A percentile compares a stretch with the other conserved stretches of the same genome.
These are phyloP conservation scores for Liquidambar formosana DNA, from an alignment of 164 flowering plant species.

Conservation along the genomic window DNA sequence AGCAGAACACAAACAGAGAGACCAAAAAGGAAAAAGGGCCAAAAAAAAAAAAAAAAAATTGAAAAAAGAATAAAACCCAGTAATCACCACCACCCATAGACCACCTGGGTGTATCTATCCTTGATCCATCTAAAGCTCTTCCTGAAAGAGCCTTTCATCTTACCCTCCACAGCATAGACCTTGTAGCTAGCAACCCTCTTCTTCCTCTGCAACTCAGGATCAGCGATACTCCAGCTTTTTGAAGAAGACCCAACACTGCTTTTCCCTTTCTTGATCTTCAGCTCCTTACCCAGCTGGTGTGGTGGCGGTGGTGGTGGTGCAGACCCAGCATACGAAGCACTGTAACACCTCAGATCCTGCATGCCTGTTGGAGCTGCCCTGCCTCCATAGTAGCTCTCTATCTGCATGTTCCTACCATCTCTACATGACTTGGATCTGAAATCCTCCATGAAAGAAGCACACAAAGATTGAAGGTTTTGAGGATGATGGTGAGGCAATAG, in stretches of 20 bases:
- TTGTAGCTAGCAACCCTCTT: slow-evolving; percentile 63
- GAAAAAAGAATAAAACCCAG: slow-evolving; percentile 7
- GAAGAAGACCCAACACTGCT: slow-evolving; percentile 25
- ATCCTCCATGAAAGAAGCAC: slow-evolving; percentile 39
- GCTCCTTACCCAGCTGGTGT: slow-evolving; percentile 22
- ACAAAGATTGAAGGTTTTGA: neutral
- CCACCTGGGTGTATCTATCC: slow-evolving; percentile 49
- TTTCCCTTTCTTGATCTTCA: slow-evolving; percentile 42
- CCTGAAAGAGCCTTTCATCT: slow-evolving; percentile 61
- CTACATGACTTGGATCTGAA: slow-evolving; percentile 60
- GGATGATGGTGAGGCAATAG: neutral
- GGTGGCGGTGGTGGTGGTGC: slow-evolving; percentile 17
- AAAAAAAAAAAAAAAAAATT: neutral
- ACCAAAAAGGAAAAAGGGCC: neutral
- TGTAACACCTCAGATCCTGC: slow-evolving; percentile 64
- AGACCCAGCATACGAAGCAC: slow-evolving; percentile 39
- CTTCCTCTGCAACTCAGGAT: slow-evolving; percentile 66
- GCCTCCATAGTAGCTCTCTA: slow-evolving; percentile 36
- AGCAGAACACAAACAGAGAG: neutral
- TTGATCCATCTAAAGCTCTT: slow-evolving; percentile 78
- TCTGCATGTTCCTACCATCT: slow-evolving; percentile 43
- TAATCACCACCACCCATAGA: slow-evolving; percentile 68
- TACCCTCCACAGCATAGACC: slow-evolving; percentile 55
- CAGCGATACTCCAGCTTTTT: slow-evolving; percentile 48
- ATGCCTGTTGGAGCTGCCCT: slow-evolving; percentile 30